phyloP scores from a whole-genome alignment of 805 yeast genomes.

The Sungouiella blattae region DNA sequence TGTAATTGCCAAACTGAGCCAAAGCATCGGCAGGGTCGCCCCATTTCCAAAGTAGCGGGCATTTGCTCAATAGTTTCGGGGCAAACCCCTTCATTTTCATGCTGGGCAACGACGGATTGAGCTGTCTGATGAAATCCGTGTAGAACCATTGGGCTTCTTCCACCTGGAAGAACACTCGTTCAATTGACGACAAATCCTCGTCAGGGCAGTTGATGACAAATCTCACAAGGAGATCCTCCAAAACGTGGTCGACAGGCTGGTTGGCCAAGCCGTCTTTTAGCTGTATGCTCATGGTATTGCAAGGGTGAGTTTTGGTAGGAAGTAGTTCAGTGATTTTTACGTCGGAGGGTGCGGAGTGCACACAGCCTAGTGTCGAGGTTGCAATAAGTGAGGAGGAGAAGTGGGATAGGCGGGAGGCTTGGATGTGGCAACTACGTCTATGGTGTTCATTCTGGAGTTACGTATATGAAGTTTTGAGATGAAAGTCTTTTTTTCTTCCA shows the following conservation, averaged over 20 bases:
- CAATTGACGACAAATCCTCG: conserved; percentile 80
- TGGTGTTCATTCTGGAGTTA: too few relatives aligned
- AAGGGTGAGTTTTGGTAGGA: too few relatives aligned
- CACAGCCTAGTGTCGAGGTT: too few relatives aligned
- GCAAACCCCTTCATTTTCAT: conserved; percentile 78
- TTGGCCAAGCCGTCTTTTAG: conserved; percentile 53
- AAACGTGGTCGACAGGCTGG: conserved; percentile 65
- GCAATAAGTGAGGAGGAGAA: too few relatives aligned
- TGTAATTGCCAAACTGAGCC: conserved; percentile 76
- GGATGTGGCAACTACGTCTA: too few relatives aligned
- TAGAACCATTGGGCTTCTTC: conserved; percentile 99
- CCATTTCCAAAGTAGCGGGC: conserved; percentile 83
- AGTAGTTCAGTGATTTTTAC: too few relatives aligned
- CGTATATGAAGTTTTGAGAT: too few relatives aligned
- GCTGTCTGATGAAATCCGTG: conserved; percentile 71
- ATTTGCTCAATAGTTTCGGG: conserved; percentile 58
- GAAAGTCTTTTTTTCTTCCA: too few relatives aligned
- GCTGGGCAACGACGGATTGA: conserved; percentile 72
- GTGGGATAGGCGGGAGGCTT: too few relatives aligned
- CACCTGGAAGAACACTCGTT: conserved; percentile 82
- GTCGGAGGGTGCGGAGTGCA: too few relatives aligned
- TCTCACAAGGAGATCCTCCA: conserved; percentile 85
- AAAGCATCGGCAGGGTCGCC: conserved; percentile 79
- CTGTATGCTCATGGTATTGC: conserved; percentile 56
- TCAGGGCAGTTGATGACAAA: conserved; percentile 89